Percentiles rank a stretch among this genome's conserved stretches.
Conservation (phyloP, 2,329 filamentous ascomycete genomes). For the Drechslerella dactyloides region DNA sequence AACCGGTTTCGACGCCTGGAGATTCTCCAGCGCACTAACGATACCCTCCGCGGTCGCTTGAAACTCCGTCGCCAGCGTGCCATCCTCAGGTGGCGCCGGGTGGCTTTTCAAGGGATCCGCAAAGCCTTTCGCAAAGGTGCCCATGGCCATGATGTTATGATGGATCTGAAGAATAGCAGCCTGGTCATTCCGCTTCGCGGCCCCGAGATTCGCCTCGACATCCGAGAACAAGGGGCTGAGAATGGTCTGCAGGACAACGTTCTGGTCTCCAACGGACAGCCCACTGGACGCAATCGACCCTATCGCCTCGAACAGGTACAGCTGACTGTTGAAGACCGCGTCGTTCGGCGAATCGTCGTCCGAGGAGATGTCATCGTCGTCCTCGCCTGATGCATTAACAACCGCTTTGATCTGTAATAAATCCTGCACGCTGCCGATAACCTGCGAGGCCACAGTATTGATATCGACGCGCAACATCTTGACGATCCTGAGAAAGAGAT, state of each 20-base stretch:
- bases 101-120: slow-evolving; percentile 75
- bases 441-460: slow-evolving; percentile 85
- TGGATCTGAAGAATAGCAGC: slow-evolving; percentile 87
- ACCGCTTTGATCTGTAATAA: slow-evolving; percentile 90
- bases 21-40: slow-evolving; percentile 80
- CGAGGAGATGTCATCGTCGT: slow-evolving; percentile 91
- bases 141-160: slow-evolving; percentile 94
- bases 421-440: slow-evolving; percentile 88
- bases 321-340: slow-evolving; percentile 85
- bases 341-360: slow-evolving; percentile 91
- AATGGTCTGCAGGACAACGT: slow-evolving; percentile 82
- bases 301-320: slow-evolving; percentile 93
- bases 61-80: slow-evolving; percentile 83
- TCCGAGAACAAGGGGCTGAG: slow-evolving; percentile 90
- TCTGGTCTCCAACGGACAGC: slow-evolving; percentile 82
- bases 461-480: slow-evolving; percentile 84
- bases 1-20: slow-evolving; percentile 82
- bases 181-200: slow-evolving; percentile 80
- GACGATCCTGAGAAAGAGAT: slow-evolving; percentile 90
- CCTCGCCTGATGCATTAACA: slow-evolving; percentile 74
- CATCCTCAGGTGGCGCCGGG: slow-evolving; percentile 63
- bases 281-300: slow-evolving; percentile 86
- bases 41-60: slow-evolving; percentile 85
- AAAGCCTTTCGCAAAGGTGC: slow-evolving; percentile 88
- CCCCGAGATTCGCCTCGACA: slow-evolving; percentile 77